Evolutionary conservation across 805 yeast species (phyloP).

Genomic region (Pichia ethanolica): DNA sequence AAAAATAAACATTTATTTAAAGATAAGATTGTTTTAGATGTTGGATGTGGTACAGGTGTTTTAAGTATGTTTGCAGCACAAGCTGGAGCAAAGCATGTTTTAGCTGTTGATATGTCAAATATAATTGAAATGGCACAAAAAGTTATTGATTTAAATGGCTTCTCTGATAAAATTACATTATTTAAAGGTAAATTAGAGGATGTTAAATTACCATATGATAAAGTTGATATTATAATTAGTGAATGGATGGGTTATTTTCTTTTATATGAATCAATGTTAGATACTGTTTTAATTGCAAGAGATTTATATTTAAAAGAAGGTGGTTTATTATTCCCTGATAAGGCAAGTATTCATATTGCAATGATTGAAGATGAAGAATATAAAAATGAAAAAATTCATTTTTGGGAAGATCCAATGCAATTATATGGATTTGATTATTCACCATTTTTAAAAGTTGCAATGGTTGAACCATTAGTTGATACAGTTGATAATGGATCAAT

Average conservation of each 20-base stretch:
- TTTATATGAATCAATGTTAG: slow-evolving; percentile 95
- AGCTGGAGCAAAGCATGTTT: slow-evolving; percentile 98
- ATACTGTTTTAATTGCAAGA: slow-evolving; percentile 90
- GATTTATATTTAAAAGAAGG: slow-evolving; percentile 77
- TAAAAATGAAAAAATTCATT: slow-evolving; percentile 83
- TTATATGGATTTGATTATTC: slow-evolving; percentile 95
- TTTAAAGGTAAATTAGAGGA: slow-evolving; percentile 93
- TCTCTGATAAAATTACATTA: slow-evolving; percentile 77
- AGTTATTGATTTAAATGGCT: slow-evolving; percentile 78
- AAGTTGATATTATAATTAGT: slow-evolving; percentile 90
- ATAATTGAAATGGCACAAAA: slow-evolving; percentile 95
- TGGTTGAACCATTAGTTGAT: slow-evolving; percentile 93
- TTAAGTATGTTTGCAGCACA: slow-evolving; percentile 95
- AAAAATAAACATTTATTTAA: slow-evolving; percentile 85
- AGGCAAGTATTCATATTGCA: slow-evolving; percentile 82
- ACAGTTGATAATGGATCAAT: slow-evolving; percentile 74
- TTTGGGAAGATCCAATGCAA: slow-evolving; percentile 67
- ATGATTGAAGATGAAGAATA: slow-evolving; percentile 90
- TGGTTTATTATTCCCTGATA: slow-evolving; percentile 93
- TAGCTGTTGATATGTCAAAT: slow-evolving; percentile 95
- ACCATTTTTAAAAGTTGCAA: slow-evolving; percentile 79
- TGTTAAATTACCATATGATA: slow-evolving; percentile 70
- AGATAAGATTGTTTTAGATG: slow-evolving; percentile 91
- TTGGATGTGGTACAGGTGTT: slow-evolving; percentile 98
- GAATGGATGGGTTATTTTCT: slow-evolving; percentile 99